Evolutionary conservation across 768 basidiomycete species (phyloP).

Genomic region (Mrakia blollopis): DNA sequence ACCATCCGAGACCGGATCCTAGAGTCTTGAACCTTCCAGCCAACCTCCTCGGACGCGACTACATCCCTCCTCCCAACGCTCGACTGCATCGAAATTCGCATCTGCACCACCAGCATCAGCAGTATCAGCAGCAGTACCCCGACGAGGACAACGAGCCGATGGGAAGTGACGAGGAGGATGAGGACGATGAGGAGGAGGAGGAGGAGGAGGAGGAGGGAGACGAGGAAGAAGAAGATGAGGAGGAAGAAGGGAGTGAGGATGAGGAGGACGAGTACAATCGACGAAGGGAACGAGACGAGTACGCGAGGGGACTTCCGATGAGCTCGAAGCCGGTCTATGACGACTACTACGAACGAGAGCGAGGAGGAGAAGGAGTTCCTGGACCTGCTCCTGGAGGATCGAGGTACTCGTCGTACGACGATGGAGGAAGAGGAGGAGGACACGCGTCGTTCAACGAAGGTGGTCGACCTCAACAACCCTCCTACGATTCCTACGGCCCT

Average conservation of each 20-base stretch:
- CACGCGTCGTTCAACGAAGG: background rate
- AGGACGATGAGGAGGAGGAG: constrained; percentile 6
- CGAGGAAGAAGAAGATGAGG: constrained; percentile 2
- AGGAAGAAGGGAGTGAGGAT: background rate
- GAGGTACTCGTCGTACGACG: background rate
- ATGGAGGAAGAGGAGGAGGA: background rate
- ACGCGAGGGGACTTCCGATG: background rate
- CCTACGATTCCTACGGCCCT: background rate
- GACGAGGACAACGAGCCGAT: background rate
- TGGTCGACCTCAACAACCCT: background rate
- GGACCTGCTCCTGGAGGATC: background rate
- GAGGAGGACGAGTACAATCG: constrained; percentile 11
- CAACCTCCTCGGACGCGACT: background rate
- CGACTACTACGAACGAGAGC: background rate
- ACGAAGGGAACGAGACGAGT: background rate
- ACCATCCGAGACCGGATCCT: background rate
- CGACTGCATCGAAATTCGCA: background rate
- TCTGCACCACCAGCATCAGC: background rate
- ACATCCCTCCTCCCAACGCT: background rate
- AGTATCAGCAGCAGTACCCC: background rate
- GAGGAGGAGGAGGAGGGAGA: constrained; percentile 20
- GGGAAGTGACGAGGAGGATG: constrained; percentile 1
- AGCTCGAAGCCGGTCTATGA: background rate
- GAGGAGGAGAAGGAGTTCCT: background rate
- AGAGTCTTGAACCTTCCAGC: background rate